These are phyloP conservation scores for Cladobotryum mycophilum DNA, from an alignment of 2,329 filamentous ascomycete genomes.

Conservation along the genomic window DNA sequence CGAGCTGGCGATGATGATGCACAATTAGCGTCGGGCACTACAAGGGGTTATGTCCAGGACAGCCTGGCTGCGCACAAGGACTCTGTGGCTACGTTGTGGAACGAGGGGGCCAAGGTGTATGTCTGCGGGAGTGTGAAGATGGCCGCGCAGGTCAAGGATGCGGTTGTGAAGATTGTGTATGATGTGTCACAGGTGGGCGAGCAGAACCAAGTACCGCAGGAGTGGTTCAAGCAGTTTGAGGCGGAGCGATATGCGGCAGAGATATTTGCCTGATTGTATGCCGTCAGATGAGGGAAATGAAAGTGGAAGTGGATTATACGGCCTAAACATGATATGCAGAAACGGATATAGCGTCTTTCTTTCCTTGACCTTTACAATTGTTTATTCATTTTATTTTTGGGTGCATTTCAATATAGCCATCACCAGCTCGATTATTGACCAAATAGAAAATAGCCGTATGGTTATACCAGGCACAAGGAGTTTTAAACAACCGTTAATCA, in stretches of 20 bases:
- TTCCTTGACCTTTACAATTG: no score
- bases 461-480: no score
- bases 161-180: slow-evolving; percentile 6
- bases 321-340: no score
- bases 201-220: neutral
- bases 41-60: slow-evolving; percentile 39
- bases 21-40: slow-evolving; percentile 20
- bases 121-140: slow-evolving; percentile 45
- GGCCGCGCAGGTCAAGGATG: slow-evolving; percentile 6
- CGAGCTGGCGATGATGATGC: slow-evolving; percentile 20
- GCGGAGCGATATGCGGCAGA: slow-evolving; percentile 8
- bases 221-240: slow-evolving; percentile 9
- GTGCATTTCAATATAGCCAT: no score
- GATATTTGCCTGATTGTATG: slow-evolving; percentile 1
- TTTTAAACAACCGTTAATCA: no score
- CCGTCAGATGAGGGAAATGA: neutral
- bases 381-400: no score
- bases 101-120: slow-evolving; percentile 44
- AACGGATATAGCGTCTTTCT: no score
- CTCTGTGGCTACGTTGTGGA: slow-evolving; percentile 29
- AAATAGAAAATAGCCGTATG: no score
- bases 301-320: no score
- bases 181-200: neutral
- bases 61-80: slow-evolving; percentile 23
- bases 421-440: no score